Conservation (phyloP, 2,329 filamentous ascomycete genomes). For the Intubia oerlemansii region DNA sequence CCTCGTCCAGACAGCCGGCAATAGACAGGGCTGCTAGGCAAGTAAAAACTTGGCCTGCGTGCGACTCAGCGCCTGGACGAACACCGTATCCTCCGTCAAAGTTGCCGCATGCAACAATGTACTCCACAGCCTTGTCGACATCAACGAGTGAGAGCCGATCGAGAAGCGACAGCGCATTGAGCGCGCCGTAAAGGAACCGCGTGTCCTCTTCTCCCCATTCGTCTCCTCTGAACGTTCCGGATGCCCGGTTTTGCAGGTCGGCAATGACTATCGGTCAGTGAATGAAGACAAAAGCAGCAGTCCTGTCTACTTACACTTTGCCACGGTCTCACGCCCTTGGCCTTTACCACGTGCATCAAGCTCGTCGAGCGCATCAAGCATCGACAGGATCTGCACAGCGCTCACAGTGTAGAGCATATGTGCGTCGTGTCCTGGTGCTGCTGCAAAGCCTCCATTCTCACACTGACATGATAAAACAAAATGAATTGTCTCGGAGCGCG, state of each 20-base stretch:
- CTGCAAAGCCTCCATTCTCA: conserved; percentile 75
- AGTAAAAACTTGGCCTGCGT: conserved; percentile 89
- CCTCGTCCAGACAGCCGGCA: conserved; percentile 52
- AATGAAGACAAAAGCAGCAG: neutral
- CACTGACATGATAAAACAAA: conserved; percentile 94
- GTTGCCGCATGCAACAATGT: conserved; percentile 70
- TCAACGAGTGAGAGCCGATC: conserved; percentile 53
- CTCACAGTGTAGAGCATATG: conserved; percentile 95
- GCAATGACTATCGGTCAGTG: conserved; percentile 41
- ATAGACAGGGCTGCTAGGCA: conserved; percentile 78
- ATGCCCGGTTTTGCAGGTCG: conserved; percentile 53
- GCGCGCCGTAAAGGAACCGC: conserved; percentile 73
- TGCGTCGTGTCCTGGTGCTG: conserved; percentile 81
- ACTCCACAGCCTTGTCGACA: conserved; percentile 55
- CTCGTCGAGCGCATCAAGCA: conserved; percentile 64
- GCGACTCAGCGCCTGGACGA: conserved; percentile 76
- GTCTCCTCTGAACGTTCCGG: conserved; percentile 80
- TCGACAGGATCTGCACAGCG: conserved; percentile 80
- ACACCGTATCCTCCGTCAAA: conserved; percentile 90
- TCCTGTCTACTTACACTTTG: conserved; percentile 59
- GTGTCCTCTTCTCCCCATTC: conserved; percentile 96
- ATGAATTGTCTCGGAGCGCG: conserved; percentile 60
- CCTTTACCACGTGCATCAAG: conserved; percentile 52
- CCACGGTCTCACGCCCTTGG: conserved; percentile 51
- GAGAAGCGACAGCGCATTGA: conserved; percentile 77